These are phyloP conservation scores for Podaxis rugospora DNA, from an alignment of 768 basidiomycete genomes.

Conservation along the genomic window DNA sequence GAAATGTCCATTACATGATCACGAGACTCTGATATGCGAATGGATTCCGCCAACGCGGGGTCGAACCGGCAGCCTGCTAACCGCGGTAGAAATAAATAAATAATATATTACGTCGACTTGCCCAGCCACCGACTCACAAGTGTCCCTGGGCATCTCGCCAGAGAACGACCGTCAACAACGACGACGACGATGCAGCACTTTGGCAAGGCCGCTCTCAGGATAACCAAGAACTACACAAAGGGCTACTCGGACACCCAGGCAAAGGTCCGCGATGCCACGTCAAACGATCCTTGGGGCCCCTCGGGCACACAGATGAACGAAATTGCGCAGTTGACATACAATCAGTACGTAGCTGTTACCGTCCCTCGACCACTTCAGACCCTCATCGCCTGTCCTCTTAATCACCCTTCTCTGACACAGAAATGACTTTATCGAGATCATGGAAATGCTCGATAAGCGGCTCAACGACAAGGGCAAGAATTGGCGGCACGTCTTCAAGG, in stretches of 20 bases:
- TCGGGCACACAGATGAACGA: slow-evolving; percentile 99
- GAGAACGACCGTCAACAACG: background rate
- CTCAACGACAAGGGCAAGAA: slow-evolving; percentile 99
- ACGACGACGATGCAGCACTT: slow-evolving; percentile 60
- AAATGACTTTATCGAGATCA: slow-evolving; percentile 97
- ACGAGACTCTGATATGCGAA: background rate
- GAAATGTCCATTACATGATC: too few relatives aligned
- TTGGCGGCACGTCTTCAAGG: slow-evolving; percentile 99
- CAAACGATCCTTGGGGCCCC: slow-evolving; percentile 98
- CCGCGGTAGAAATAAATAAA: background rate
- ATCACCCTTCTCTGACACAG: slow-evolving; percentile 25
- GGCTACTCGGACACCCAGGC: slow-evolving; percentile 94
- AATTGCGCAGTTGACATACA: slow-evolving; percentile 93
- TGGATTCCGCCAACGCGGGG: background rate
- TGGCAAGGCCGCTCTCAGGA: slow-evolving; percentile 80
- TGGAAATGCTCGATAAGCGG: slow-evolving; percentile 99
- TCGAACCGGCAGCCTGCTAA: background rate
- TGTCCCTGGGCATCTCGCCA: too few relatives aligned
- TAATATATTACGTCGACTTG: background rate
- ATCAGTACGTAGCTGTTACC: slow-evolving; percentile 63
- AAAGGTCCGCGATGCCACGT: slow-evolving; percentile 94
- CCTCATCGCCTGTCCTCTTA: background rate
- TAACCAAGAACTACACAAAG: slow-evolving; percentile 94
- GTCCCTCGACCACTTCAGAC: background rate
- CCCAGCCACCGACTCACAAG: background rate